Percentiles rank a stretch among this genome's conserved stretches.
Evolutionary conservation across 495 filamentous ascomycete genomes (phyloP).

Genomic region (Xeromyces bisporus): DNA sequence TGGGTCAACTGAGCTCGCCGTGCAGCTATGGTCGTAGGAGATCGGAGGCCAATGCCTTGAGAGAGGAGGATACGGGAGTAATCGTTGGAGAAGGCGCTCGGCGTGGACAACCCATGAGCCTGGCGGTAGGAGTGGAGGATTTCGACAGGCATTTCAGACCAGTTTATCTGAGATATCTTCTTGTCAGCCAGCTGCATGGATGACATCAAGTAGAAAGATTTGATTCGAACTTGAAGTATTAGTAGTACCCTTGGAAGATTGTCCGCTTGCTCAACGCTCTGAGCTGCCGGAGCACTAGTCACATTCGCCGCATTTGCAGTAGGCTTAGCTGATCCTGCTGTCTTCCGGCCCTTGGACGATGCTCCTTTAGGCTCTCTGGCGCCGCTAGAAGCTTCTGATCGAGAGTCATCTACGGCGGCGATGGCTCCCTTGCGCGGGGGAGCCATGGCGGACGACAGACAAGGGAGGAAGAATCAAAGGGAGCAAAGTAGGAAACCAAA

Average conservation of each 20-base stretch:
- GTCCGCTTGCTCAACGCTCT: conserved; percentile 11
- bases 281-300: conserved; percentile 19
- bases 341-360: conserved; percentile 19
- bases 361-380: conserved; percentile 27
- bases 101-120: conserved; percentile 54
- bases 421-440: conserved; percentile 30
- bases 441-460: conserved; percentile 17
- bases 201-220: conserved; percentile 1
- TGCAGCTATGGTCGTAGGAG: conserved; percentile 27
- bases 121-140: conserved; percentile 70
- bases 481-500: not conserved
- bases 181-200: not conserved
- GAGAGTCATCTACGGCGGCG: conserved; percentile 32
- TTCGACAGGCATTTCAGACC: conserved; percentile 52
- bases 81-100: conserved; percentile 49
- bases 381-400: conserved; percentile 37
- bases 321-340: conserved; percentile 6
- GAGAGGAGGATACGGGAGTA: conserved; percentile 58
- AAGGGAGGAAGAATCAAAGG: conserved; percentile 1
- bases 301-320: conserved; percentile 16
- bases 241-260: conserved; percentile 13
- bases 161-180: conserved; percentile 41
- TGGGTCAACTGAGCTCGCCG: conserved; percentile 21
- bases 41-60: conserved; percentile 47
- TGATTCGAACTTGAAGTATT: conserved; percentile 18